Evolutionary conservation across 1,139 yeast genomes (phyloP).

Genomic region (Schwanniomyces etchellsii): DNA sequence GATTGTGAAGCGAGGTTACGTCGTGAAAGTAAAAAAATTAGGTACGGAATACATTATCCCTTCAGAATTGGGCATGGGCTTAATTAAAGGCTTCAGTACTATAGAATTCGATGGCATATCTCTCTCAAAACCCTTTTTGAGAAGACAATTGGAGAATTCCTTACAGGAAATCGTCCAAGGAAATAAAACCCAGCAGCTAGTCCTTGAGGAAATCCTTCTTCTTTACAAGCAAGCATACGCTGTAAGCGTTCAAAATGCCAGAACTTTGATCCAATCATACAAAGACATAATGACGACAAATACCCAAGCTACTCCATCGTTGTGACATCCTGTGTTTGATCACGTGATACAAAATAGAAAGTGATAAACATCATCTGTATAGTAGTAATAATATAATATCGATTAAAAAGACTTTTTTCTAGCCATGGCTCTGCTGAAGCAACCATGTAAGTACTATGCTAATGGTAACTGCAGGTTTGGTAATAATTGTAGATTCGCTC

Average conservation of each 20-base stretch:
- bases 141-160: constrained; percentile 69
- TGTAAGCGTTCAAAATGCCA: constrained; percentile 29
- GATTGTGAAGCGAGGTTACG: constrained; percentile 62
- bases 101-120: constrained; percentile 70
- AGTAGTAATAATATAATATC: not conserved
- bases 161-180: constrained; percentile 71
- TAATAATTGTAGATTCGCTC: constrained; percentile 16
- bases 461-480: constrained; percentile 21
- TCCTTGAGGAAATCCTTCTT: constrained; percentile 49
- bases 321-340: not conserved
- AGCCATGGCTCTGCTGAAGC: constrained; percentile 4
- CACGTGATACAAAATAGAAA: too few species aligned
- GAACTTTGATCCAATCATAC: constrained; percentile 20
- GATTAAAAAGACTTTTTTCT: not conserved
- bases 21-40: constrained; percentile 40
- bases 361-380: too few species aligned
- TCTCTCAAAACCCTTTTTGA: constrained; percentile 80
- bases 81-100: constrained; percentile 83
- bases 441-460: constrained; percentile 14
- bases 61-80: constrained; percentile 76
- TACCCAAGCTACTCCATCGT: constrained; percentile 1
- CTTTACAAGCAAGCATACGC: constrained; percentile 61
- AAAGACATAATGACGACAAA: constrained; percentile 11
- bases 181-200: constrained; percentile 43
- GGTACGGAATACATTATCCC: constrained; percentile 54